Percentiles rank a stretch among this genome's conserved stretches.
Conservation (phyloP, 192 early-diverging fungal genomes). For the Rhizophagus clarus region DNA sequence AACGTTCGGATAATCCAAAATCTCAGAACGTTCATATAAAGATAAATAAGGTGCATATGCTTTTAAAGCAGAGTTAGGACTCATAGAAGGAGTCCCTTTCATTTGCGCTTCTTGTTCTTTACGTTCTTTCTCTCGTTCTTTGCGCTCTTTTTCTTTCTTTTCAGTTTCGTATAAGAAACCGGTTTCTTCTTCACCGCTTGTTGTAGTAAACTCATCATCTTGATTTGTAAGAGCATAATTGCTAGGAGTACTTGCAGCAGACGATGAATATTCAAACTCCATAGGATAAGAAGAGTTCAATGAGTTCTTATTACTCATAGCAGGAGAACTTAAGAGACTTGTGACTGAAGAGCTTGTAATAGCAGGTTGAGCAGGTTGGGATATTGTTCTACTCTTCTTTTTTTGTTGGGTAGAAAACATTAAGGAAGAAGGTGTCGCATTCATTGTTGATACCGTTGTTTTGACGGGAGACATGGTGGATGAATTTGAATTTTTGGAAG, state of each 20-base stretch:
- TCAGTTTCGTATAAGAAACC: background rate
- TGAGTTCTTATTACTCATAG: background rate
- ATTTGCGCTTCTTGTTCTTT: background rate
- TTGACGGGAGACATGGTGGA: background rate
- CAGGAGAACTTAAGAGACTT: background rate
- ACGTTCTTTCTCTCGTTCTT: constrained; percentile 3
- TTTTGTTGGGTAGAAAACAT: background rate
- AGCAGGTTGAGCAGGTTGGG: background rate
- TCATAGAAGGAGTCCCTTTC: constrained; percentile 44
- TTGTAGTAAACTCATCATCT: background rate
- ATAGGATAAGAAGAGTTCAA: background rate
- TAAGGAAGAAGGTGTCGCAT: background rate
- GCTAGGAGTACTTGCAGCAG: background rate
- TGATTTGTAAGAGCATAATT: background rate
- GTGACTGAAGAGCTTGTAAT: background rate
- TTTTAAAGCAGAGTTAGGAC: constrained; percentile 63
- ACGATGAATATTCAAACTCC: background rate
- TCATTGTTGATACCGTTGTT: background rate
- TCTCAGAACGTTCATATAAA: constrained; percentile 85
- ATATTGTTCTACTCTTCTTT: background rate
- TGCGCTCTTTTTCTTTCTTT: constrained; percentile 2
- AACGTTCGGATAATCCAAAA: constrained; percentile 76
- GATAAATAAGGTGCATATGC: constrained; percentile 76
- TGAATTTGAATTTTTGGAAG: background rate
- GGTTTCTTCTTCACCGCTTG: background rate